These are phyloP conservation scores for Curvularia lunata DNA, from an alignment of 2,329 filamentous ascomycete genomes.

Conservation along the genomic window DNA sequence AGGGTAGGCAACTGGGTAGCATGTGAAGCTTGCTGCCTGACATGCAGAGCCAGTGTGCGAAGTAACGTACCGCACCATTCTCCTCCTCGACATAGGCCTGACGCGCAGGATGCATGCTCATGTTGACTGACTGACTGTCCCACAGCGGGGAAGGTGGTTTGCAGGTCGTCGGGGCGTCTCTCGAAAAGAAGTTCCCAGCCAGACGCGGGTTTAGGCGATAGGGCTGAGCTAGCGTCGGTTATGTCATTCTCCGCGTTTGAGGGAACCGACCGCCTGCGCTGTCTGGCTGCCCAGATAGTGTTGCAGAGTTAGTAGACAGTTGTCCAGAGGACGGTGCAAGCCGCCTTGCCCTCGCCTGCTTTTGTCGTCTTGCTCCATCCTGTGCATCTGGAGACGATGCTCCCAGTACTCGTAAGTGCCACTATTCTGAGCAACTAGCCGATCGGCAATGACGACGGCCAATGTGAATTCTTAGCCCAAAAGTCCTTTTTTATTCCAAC, in stretches of 20 bases:
- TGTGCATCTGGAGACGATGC: constrained; percentile 20
- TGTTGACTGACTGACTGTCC: constrained; percentile 28
- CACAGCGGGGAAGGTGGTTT: constrained; percentile 18
- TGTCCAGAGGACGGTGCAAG: constrained; percentile 10
- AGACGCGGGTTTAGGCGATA: constrained; percentile 31
- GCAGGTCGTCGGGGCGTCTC: constrained; percentile 20
- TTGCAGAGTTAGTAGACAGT: constrained; percentile 16
- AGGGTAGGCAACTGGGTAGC: constrained; percentile 9
- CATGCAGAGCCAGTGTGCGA: not conserved
- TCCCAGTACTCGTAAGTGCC: constrained; percentile 31
- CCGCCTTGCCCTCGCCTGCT: not conserved
- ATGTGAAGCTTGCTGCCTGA: constrained; percentile 29
- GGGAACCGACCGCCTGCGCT: constrained; percentile 16
- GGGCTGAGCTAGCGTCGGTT: constrained; percentile 39
- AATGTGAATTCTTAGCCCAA: constrained; percentile 39
- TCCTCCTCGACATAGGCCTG: constrained; percentile 94
- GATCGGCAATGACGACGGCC: constrained; percentile 42
- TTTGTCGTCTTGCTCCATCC: not conserved
- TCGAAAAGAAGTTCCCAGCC: constrained; percentile 29
- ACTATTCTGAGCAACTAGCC: constrained; percentile 31
- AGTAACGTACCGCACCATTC: constrained; percentile 66
- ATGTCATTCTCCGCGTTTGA: constrained; percentile 33
- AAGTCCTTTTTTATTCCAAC: constrained; percentile 34
- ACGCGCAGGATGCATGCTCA: constrained; percentile 81
- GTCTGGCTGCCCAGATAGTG: constrained; percentile 16